These are phyloP conservation scores for Halophytophthora polymorphica DNA, from an alignment of 352 stramenopile genomes.

Conservation along the genomic window DNA sequence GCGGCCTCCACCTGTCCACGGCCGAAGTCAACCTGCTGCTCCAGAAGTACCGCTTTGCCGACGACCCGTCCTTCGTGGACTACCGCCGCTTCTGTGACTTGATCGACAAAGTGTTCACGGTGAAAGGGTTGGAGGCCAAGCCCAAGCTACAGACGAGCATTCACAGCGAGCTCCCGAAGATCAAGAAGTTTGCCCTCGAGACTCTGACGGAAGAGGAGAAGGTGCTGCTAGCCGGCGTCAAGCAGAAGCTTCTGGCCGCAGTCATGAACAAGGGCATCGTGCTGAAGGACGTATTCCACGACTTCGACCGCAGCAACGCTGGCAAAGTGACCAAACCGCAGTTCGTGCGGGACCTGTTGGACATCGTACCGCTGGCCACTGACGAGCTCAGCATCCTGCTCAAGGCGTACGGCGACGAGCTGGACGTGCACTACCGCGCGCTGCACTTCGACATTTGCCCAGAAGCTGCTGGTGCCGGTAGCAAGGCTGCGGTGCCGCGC, in stretches of 20 bases:
- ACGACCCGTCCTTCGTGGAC: conserved; percentile 66
- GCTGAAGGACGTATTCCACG: conserved; percentile 85
- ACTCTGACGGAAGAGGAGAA: conserved; percentile 32
- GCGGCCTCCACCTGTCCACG: conserved; percentile 54
- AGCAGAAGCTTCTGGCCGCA: conserved; percentile 53
- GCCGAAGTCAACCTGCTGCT: conserved; percentile 57
- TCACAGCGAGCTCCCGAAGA: conserved; percentile 20
- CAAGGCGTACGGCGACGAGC: conserved; percentile 67
- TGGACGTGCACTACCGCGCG: conserved; percentile 77
- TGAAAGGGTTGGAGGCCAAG: conserved; percentile 74
- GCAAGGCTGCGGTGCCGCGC: conserved; percentile 19
- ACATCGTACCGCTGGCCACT: conserved; percentile 52
- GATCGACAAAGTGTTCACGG: conserved; percentile 82
- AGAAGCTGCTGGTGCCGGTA: conserved; percentile 27
- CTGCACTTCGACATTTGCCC: conserved; percentile 73
- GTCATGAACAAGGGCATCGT: conserved; percentile 81
- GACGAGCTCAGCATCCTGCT: conserved; percentile 57
- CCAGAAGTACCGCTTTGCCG: conserved; percentile 57
- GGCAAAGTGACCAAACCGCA: conserved; percentile 80
- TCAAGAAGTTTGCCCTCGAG: conserved; percentile 36
- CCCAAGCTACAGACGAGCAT: conserved; percentile 29
- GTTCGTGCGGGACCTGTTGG: conserved; percentile 69
- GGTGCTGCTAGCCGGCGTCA: conserved; percentile 31
- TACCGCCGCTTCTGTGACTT: conserved; percentile 83
- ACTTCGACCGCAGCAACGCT: conserved; percentile 83